Evolutionary conservation across 176 grass and related monocot genomes (phyloP).

Genomic region (Oryza meridionalis): DNA sequence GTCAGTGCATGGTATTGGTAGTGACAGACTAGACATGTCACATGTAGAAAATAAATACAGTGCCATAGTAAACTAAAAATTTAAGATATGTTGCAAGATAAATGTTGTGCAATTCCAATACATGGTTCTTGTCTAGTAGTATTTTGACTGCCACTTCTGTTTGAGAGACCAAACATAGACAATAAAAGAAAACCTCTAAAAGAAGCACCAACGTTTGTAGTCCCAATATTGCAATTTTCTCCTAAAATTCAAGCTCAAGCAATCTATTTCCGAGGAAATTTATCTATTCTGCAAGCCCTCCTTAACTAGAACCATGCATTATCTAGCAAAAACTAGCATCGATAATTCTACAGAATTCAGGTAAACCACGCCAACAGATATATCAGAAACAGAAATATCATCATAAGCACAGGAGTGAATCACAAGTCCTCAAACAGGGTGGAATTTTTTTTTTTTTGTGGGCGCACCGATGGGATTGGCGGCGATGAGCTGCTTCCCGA

Average conservation of each 20-base stretch:
- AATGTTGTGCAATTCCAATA: background rate
- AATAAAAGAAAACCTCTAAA: background rate
- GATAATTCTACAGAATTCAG: background rate
- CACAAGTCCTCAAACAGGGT: background rate
- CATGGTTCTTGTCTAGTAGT: background rate
- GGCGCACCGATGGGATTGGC: slow-evolving; percentile 75
- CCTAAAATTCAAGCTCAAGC: background rate
- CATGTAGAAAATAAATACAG: background rate
- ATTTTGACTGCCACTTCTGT: background rate
- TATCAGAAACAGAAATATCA: slow-evolving; percentile 1
- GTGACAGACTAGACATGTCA: background rate
- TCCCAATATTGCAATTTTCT: too few species aligned
- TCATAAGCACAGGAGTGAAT: background rate
- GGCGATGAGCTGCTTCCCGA: slow-evolving; percentile 87
- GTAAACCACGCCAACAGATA: background rate
- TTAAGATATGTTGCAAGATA: background rate
- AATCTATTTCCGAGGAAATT: slow-evolving; percentile 14
- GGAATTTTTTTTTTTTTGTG: background rate
- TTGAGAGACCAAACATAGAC: background rate
- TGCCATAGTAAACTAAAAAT: background rate
- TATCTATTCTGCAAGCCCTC: background rate
- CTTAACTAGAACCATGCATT: background rate
- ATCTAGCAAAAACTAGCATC: background rate
- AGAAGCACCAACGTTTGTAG: too few species aligned
- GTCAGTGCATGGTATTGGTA: background rate